Base-by-base conservation (phyloP, 2,329 filamentous ascomycete genomes). In the Byssochlamys sp. region DNA sequence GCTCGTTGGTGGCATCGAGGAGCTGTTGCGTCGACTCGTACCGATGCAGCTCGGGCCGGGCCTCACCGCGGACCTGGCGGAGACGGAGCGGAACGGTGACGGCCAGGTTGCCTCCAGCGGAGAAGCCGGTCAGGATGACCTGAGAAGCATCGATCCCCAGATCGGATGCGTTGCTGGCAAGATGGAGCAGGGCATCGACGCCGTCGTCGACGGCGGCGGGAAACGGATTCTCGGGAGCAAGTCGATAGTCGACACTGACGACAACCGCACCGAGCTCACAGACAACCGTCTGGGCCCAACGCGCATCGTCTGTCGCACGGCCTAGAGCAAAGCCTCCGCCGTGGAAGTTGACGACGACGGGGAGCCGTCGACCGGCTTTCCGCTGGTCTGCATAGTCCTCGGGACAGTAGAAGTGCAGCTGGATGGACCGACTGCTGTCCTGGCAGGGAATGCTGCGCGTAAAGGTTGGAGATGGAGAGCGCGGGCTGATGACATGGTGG, bases 201-300 rank as follows among this genome's bases (percentile, higher is more conserved):
- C 83, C 82, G 60, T 87, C 84, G 61, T 86, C 84, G 2, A 86
- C 83, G 0, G 83, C 82, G 0, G 80, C 82, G 1, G 84, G 84
- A 62, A 86, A 86, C 0, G 83, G 82, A 59, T 79, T 72, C 65
- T 86, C 83, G 2, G 84, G 84, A 0, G 83, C 83, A 19, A 80
- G 76, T 14, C 84, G 78, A 64, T 86, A 86, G 58, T 81, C 80
- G 57, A 86, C 84, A 59, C 78, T 81, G 57, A 85, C 80, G 24
- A 85, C 78, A 4, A 86, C 78, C 2, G 83, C 83, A 52, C 76
- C 76, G 12, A 81, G 77, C 58, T 84, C 73, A 2, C 80, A 66
- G n/a, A 84, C 74, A 2, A 85, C 80, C 5, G 77, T 76, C 26
- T 75, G 74, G 49, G 80, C 79, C 83, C 83, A 86, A 57, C 82